These are phyloP conservation scores for Corylus avellana DNA, from an alignment of 306 rosid genomes.

Conservation along the genomic window DNA sequence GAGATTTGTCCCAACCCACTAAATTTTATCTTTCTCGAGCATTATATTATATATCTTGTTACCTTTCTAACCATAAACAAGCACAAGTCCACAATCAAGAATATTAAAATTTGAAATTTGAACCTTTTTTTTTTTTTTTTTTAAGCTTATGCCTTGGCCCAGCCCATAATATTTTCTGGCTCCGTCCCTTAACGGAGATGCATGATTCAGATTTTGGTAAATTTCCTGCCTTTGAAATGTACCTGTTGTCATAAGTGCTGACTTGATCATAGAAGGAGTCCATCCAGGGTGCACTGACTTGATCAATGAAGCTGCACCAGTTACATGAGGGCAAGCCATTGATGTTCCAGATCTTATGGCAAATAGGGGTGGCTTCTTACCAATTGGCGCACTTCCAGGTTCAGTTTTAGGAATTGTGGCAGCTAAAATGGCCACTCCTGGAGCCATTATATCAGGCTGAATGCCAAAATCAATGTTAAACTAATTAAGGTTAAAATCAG, in stretches of 20 bases:
- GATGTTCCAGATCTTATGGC: constrained; percentile 81
- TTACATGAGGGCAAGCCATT: constrained; percentile 96
- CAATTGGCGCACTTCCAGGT: constrained; percentile 55
- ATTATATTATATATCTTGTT: too few relatives aligned
- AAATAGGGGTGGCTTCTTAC: constrained; percentile 61
- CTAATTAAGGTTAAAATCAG: not conserved
- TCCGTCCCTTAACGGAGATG: too few relatives aligned
- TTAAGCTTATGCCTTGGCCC: too few relatives aligned
- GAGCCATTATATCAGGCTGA: constrained; percentile 96
- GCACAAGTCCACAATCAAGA: too few relatives aligned
- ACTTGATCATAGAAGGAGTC: constrained; percentile 87
- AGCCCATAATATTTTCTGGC: too few relatives aligned
- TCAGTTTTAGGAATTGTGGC: constrained; percentile 63
- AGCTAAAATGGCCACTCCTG: constrained; percentile 81
- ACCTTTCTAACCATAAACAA: too few relatives aligned
- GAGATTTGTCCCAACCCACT: too few relatives aligned
- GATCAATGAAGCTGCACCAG: constrained; percentile 87
- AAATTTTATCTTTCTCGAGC: too few relatives aligned
- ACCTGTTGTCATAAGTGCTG: constrained; percentile 98
- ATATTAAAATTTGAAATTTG: too few relatives aligned
- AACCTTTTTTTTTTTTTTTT: too few relatives aligned
- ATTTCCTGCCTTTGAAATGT: not conserved
- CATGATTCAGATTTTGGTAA: too few relatives aligned
- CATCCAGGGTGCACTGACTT: constrained; percentile 60
- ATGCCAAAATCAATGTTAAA: constrained; percentile 5